These are phyloP conservation scores for Leccinum rimulosum DNA, from an alignment of 768 basidiomycete genomes.

Conservation along the genomic window DNA sequence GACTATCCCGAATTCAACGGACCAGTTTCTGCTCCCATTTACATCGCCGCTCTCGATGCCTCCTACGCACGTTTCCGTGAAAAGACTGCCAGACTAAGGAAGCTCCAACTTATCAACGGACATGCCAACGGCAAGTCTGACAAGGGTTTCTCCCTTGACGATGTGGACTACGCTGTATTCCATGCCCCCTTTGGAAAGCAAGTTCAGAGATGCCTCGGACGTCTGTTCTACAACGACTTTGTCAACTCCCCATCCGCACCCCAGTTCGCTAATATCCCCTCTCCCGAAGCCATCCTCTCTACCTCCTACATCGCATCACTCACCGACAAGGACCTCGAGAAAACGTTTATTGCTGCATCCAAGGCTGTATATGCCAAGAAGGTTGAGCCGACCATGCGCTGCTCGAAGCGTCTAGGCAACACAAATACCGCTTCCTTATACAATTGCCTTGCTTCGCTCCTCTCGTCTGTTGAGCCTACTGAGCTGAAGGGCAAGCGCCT, in stretches of 20 bases:
- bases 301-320: conserved; percentile 71
- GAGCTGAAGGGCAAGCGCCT: conserved; percentile 80
- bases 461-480: conserved; percentile 69
- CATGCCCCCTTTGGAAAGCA: conserved; percentile 99
- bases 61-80: conserved; percentile 83
- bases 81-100: conserved; percentile 70
- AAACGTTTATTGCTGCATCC: conserved; percentile 82
- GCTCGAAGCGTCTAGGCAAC: conserved; percentile 91
- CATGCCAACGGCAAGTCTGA: conserved; percentile 34
- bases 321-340: conserved; percentile 94
- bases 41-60: conserved; percentile 89
- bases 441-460: conserved; percentile 86
- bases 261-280: conserved; percentile 66
- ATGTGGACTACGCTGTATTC: conserved; percentile 92
- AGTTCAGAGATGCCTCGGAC: conserved; percentile 95
- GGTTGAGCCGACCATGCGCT: conserved; percentile 80
- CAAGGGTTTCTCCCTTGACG: conserved; percentile 64
- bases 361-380: conserved; percentile 72
- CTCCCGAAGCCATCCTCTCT: conserved; percentile 67
- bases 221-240: conserved; percentile 92
- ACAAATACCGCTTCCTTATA: conserved; percentile 98
- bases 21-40: conserved; percentile 92
- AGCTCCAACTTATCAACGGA: conserved; percentile 37
- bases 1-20: conserved; percentile 98
- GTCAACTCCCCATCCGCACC: conserved; percentile 68